These are phyloP conservation scores for Saxophila tyrrhenica DNA, from an alignment of 495 filamentous ascomycete species.

Conservation along the genomic window DNA sequence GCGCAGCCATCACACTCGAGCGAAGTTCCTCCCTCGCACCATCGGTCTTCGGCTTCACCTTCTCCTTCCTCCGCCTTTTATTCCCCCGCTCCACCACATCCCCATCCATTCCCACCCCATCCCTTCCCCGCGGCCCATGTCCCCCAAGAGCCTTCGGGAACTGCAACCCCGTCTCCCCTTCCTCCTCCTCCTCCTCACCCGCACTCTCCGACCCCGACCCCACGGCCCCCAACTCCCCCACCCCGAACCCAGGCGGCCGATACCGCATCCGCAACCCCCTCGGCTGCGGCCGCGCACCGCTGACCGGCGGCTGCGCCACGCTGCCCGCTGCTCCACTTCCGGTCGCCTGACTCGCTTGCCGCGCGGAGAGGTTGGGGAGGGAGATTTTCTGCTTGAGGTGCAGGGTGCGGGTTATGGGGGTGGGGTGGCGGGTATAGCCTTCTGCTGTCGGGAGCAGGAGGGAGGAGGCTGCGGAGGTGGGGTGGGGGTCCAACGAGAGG, in stretches of 20 bases:
- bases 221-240: conserved; percentile 1
- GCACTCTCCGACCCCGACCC: conserved; percentile 8
- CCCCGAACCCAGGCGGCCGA: conserved; percentile 28
- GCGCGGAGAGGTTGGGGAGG: conserved; percentile 28
- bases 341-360: conserved; percentile 24
- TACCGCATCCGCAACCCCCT: conserved; percentile 52
- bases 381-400: conserved; percentile 24
- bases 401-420: conserved; percentile 5
- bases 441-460: background rate
- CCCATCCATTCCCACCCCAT: background rate
- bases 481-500: conserved; percentile 34
- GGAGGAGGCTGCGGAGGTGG: conserved; percentile 13
- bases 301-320: conserved; percentile 27
- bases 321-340: conserved; percentile 31
- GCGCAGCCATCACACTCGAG: too few species aligned
- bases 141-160: conserved; percentile 10
- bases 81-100: background rate
- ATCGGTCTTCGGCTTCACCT: conserved; percentile 12
- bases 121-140: background rate
- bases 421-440: conserved; percentile 2
- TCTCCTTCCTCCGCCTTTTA: background rate
- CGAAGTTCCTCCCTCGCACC: too few species aligned
- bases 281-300: conserved; percentile 39
- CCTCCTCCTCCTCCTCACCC: background rate
- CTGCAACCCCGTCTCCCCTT: conserved; percentile 1